A percentile compares a stretch with the other conserved stretches of the same genome.
Conservation (phyloP, 2,329 filamentous ascomycete species). For the Cladophialophora immunda region DNA sequence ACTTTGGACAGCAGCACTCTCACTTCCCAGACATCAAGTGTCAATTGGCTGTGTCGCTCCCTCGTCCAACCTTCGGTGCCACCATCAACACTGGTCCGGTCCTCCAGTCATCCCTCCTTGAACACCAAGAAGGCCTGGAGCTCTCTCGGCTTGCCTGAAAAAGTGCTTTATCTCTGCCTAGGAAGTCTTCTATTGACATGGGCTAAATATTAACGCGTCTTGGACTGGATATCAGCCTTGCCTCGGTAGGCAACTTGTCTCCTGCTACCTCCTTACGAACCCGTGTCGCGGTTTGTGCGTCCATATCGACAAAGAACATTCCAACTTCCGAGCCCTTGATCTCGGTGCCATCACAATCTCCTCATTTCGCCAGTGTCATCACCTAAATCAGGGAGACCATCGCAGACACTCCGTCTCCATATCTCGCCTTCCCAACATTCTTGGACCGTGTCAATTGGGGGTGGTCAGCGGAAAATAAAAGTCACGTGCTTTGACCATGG, state of each 20-base stretch:
- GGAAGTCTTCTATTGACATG: background rate
- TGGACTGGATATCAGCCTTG: background rate
- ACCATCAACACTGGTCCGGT: background rate
- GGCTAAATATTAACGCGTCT: conserved; percentile 8
- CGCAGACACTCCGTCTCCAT: background rate
- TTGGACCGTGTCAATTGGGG: background rate
- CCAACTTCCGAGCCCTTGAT: background rate
- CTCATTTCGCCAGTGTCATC: background rate
- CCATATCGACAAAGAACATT: background rate
- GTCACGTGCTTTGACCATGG: conserved; percentile 32
- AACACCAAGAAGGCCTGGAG: background rate
- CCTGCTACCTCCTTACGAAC: background rate
- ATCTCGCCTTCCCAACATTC: conserved; percentile 3
- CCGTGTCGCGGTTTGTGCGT: background rate
- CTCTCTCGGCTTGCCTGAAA: background rate
- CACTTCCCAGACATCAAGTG: background rate
- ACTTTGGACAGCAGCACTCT: background rate
- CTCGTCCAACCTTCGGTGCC: background rate
- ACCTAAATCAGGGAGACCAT: background rate
- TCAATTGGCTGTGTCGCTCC: background rate
- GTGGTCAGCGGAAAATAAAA: conserved; percentile 7
- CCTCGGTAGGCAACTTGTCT: background rate
- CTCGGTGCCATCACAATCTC: background rate
- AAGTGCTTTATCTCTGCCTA: background rate
- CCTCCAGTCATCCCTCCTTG: background rate